Evolutionary conservation across 345 rosid species (phyloP).

Genomic region (Mercurialis annua): DNA sequence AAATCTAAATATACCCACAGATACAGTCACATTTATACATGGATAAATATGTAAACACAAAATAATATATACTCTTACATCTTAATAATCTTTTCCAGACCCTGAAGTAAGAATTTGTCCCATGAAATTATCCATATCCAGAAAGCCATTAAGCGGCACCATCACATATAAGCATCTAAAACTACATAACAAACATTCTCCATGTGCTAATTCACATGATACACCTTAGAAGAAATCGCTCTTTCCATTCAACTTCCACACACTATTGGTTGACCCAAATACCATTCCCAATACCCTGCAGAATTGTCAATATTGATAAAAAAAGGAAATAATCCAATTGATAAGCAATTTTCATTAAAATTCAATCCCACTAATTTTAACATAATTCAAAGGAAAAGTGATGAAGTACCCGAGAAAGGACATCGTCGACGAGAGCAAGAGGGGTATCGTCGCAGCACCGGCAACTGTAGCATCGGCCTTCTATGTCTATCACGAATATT

Average conservation of each 20-base stretch:
- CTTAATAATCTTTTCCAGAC: not conserved
- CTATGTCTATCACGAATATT: slow-evolving; percentile 34
- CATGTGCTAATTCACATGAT: too few species aligned
- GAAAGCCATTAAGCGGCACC: not conserved
- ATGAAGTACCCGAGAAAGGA: slow-evolving; percentile 33
- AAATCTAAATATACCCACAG: too few species aligned
- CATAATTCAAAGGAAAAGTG: not conserved
- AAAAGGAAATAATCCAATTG: not conserved
- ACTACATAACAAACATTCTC: too few species aligned
- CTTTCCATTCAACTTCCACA: not conserved
- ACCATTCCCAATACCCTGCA: slow-evolving; percentile 88
- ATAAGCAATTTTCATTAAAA: not conserved
- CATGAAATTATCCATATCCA: not conserved
- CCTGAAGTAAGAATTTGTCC: not conserved
- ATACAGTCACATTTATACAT: not conserved
- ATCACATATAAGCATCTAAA: too few species aligned
- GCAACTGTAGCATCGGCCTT: slow-evolving; percentile 34
- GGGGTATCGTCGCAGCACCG: slow-evolving; percentile 34
- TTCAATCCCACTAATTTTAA: not conserved
- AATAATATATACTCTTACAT: not conserved
- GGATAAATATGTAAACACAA: not conserved
- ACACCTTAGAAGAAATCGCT: too few species aligned
- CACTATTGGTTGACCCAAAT: not conserved
- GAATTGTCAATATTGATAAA: slow-evolving; percentile 1
- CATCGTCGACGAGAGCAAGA: slow-evolving; percentile 40